Percentiles rank a stretch among this genome's conserved stretches.
Conservation (phyloP, 495 filamentous ascomycete species). For the Penicillium angulare region DNA sequence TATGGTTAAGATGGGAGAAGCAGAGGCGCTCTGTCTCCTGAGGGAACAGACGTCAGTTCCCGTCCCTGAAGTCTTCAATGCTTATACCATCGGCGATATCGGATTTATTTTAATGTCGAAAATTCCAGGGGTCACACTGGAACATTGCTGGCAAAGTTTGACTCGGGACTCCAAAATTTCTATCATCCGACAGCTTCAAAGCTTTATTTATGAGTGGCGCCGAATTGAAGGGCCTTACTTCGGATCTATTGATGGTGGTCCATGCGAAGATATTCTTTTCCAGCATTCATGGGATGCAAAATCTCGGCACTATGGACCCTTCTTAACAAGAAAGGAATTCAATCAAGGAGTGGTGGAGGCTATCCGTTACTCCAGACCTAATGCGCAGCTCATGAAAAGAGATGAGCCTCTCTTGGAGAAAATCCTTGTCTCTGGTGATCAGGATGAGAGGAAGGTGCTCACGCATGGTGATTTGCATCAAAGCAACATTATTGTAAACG, state of each 20-base stretch:
- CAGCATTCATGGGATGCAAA: constrained; percentile 16
- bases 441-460: no score
- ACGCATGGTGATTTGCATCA: no score
- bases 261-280: constrained; percentile 16
- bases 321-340: constrained; percentile 11
- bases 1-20: constrained; percentile 23
- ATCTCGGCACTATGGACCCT: constrained; percentile 19
- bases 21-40: constrained; percentile 24
- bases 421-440: no score
- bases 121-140: constrained; percentile 16
- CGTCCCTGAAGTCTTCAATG: constrained; percentile 27
- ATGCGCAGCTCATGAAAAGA: constrained; percentile 4
- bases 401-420: constrained; percentile 13
- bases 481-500: no score
- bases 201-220: constrained; percentile 19
- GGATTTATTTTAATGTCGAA: constrained; percentile 33
- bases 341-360: constrained; percentile 22
- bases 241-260: constrained; percentile 21
- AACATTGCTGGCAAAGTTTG: constrained; percentile 11
- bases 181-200: constrained; percentile 10
- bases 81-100: constrained; percentile 19
- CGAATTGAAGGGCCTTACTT: constrained; percentile 15
- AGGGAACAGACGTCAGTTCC: constrained; percentile 24
- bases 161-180: constrained; percentile 1
- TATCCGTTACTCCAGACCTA: constrained; percentile 12